Base-by-base conservation (phyloP, 2,329 filamentous ascomycete genomes). In the Aureobasidium subglaciale region DNA sequence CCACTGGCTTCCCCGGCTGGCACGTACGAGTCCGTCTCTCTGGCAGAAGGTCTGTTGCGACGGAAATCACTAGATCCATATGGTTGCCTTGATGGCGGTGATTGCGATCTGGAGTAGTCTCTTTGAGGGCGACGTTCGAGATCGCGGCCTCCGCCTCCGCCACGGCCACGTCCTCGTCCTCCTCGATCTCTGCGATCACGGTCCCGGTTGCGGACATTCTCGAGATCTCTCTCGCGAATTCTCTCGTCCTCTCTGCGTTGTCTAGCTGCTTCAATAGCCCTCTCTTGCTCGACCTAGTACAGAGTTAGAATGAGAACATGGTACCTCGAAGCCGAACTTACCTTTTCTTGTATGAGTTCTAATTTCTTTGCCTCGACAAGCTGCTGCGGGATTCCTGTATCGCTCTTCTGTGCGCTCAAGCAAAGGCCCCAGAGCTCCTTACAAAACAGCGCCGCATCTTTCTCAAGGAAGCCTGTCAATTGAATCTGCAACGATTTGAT, bases 401-500 rank as follows among this genome's bases (percentile, higher is more conserved):
- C 84, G 68, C 86, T 96, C 37, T 81, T 77, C 71, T 99, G 93
- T 9, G 90, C 93, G 70, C 91, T 96, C 42, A 99, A 74, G 64
- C 92, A 87, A 16, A 99, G 76, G 58, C 85, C 88, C 93, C 93
- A 99, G 11, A 99, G 74, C 60, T 96, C 89, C 68, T 95, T 92
- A 71, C 92, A 96, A 67, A 99, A 99, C 0, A 79, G 73, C 1
- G 90, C 78, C 0, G 90, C 93, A 62, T 97, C 90, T 70, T 95
- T 92, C 65, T 96, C 91, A 63, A 99, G 82, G 65, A 99, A 99
- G 2, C 92, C 93, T 1, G 89, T 93, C 60, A 99, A 84, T 65
- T 95, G 87, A 63, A 96, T 96, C 68, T 99, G 93, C 55, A 97
- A 80, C 42, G 87, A 84, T 73, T 97, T 99, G 72, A 97, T 93